phyloP scores from a whole-genome alignment of 495 filamentous ascomycete species.

The Penicillium coffeae region DNA sequence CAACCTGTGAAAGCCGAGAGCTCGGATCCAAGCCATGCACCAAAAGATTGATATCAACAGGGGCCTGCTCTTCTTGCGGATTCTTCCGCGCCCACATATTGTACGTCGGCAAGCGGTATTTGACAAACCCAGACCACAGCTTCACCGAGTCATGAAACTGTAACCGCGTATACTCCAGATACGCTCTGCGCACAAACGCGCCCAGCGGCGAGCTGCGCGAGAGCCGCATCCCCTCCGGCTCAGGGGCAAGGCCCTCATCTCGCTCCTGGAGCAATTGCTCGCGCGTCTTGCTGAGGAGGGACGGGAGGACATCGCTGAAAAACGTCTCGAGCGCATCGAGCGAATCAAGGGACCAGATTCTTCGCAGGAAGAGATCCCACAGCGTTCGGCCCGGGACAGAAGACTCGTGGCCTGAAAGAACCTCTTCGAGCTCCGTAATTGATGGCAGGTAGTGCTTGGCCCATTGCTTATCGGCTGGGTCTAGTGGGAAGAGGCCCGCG shows the following conservation, averaged over 20 bases:
- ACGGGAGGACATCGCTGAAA: slow-evolving; percentile 52
- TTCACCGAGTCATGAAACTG: slow-evolving; percentile 72
- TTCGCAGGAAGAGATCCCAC: slow-evolving; percentile 81
- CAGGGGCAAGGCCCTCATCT: slow-evolving; percentile 46
- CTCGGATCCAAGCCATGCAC: slow-evolving; percentile 31
- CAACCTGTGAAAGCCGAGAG: slow-evolving; percentile 50
- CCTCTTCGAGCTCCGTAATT: slow-evolving; percentile 63
- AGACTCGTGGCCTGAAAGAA: slow-evolving; percentile 57
- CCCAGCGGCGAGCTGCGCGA: slow-evolving; percentile 76
- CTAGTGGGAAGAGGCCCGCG: slow-evolving; percentile 60
- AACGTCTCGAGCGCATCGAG: slow-evolving; percentile 70
- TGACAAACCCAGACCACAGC: slow-evolving; percentile 76
- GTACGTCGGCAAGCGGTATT: slow-evolving; percentile 73
- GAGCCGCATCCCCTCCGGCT: slow-evolving; percentile 44
- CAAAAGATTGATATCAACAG: slow-evolving; percentile 64
- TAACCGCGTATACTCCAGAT: slow-evolving; percentile 74
- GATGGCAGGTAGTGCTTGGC: slow-evolving; percentile 50
- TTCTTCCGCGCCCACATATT: slow-evolving; percentile 66
- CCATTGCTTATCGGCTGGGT: slow-evolving; percentile 34
- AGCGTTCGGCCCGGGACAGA: slow-evolving; percentile 72
- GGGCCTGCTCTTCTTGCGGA: slow-evolving; percentile 55
- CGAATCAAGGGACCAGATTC: slow-evolving; percentile 80
- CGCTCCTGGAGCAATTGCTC: slow-evolving; percentile 49
- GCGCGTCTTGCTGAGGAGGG: slow-evolving; percentile 57
- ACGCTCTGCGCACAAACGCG: slow-evolving; percentile 71